These are phyloP conservation scores for Paratinospora sagittata DNA, from an alignment of 164 flowering plant species.

Conservation along the genomic window DNA sequence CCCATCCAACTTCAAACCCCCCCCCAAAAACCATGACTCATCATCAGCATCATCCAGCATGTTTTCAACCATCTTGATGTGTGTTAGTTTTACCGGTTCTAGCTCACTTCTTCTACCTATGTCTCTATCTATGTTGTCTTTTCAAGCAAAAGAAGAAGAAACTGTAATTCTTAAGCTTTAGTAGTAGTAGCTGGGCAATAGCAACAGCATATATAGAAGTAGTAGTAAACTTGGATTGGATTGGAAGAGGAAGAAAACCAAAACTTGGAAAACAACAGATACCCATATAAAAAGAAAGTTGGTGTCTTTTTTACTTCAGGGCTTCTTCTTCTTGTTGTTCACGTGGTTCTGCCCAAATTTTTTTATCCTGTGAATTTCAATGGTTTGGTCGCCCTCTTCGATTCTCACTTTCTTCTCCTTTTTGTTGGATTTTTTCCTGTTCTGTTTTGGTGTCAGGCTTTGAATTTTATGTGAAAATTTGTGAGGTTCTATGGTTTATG, in stretches of 20 bases:
- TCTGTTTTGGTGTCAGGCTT: constrained; percentile 2
- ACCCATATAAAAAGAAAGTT: too few relatives aligned
- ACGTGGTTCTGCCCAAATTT: neutral
- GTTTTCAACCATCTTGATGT: neutral
- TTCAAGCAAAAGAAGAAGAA: too few relatives aligned
- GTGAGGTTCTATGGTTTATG: neutral
- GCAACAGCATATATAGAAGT: too few relatives aligned
- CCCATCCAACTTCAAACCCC: neutral
- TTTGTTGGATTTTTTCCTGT: neutral
- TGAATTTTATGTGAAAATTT: neutral
- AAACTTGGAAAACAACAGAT: too few relatives aligned
- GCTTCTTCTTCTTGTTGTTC: neutral
- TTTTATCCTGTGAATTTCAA: neutral
- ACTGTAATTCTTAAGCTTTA: neutral
- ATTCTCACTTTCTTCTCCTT: neutral
- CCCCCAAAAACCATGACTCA: neutral
- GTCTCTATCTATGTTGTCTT: too few relatives aligned
- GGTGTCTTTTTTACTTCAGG: neutral
- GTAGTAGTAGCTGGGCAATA: neutral
- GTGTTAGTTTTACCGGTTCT: neutral
- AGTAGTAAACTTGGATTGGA: too few relatives aligned
- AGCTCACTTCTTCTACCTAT: too few relatives aligned
- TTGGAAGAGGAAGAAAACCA: too few relatives aligned
- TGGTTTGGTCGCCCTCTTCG: constrained; percentile 1
- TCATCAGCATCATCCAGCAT: neutral